phyloP scores from a whole-genome alignment of 192 early-diverging fungal genomes.

The Coemansia sp. region DNA sequence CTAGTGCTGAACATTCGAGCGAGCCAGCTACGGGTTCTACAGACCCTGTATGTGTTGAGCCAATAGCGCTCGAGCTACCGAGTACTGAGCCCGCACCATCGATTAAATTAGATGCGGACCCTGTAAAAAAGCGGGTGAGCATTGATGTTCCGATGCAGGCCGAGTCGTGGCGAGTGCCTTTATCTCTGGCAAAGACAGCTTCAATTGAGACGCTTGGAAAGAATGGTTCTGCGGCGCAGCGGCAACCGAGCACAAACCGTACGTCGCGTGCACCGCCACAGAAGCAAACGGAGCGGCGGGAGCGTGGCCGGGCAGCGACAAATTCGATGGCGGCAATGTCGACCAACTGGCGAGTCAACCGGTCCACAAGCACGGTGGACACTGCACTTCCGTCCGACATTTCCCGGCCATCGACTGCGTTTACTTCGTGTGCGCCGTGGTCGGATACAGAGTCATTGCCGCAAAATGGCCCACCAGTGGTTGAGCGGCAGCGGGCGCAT shows the following conservation, averaged over 20 bases:
- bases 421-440: neutral
- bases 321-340: conserved; percentile 15
- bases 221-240: neutral
- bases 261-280: neutral
- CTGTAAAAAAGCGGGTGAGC: conserved; percentile 10
- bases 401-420: neutral
- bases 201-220: neutral
- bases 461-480: neutral
- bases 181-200: neutral
- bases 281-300: conserved; percentile 10
- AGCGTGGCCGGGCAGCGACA: conserved; percentile 1
- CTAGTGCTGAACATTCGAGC: too few species aligned
- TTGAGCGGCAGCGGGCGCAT: neutral
- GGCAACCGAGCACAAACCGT: conserved; percentile 2
- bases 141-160: neutral
- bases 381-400: neutral
- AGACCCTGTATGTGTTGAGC: neutral
- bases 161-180: conserved; percentile 3
- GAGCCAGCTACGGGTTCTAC: neutral
- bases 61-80: neutral
- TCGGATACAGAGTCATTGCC: neutral
- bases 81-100: neutral
- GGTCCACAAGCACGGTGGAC: conserved; percentile 4
- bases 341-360: conserved; percentile 27
- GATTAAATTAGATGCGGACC: neutral